phyloP scores from a whole-genome alignment of 2,329 filamentous ascomycete genomes.

The Aspergillus novofumigatus region DNA sequence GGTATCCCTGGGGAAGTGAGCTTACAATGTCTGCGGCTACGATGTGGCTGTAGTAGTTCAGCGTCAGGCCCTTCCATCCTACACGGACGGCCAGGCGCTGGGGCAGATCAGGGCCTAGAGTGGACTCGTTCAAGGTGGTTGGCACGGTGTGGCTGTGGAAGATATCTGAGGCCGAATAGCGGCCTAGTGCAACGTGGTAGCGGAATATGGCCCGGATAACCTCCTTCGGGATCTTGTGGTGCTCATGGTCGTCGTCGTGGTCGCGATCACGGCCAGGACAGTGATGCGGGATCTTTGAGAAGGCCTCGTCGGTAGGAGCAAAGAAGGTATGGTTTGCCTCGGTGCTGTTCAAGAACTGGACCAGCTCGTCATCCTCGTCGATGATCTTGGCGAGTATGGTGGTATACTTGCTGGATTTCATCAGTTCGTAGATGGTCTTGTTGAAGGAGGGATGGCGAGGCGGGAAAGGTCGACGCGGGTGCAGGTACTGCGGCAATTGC shows the following conservation, averaged over 20 bases:
- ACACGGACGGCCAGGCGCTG: constrained; percentile 71
- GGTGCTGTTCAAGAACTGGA: constrained; percentile 70
- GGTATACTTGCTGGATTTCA: constrained; percentile 70
- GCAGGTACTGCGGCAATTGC: neutral
- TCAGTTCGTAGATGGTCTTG: constrained; percentile 74
- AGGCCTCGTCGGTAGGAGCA: constrained; percentile 71
- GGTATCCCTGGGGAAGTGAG: neutral
- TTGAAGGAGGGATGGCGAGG: constrained; percentile 49
- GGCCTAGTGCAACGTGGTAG: constrained; percentile 70
- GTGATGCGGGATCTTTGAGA: constrained; percentile 57
- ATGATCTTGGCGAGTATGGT: constrained; percentile 73
- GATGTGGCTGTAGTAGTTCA: constrained; percentile 76
- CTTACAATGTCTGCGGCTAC: constrained; percentile 65
- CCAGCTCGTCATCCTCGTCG: constrained; percentile 66
- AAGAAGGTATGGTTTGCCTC: constrained; percentile 74
- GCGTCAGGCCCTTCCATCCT: constrained; percentile 57
- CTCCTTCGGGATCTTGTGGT: constrained; percentile 62
- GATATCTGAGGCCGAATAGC: constrained; percentile 64
- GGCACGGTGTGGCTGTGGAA: constrained; percentile 70
- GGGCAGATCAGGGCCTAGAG: constrained; percentile 56
- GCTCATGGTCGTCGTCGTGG: neutral
- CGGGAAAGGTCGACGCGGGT: neutral
- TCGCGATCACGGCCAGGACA: constrained; percentile 23
- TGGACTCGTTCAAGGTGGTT: constrained; percentile 56
- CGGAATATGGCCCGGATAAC: constrained; percentile 63